Evolutionary conservation across 441 rosid genomes (phyloP).

Genomic region (Omphalea diandra): DNA sequence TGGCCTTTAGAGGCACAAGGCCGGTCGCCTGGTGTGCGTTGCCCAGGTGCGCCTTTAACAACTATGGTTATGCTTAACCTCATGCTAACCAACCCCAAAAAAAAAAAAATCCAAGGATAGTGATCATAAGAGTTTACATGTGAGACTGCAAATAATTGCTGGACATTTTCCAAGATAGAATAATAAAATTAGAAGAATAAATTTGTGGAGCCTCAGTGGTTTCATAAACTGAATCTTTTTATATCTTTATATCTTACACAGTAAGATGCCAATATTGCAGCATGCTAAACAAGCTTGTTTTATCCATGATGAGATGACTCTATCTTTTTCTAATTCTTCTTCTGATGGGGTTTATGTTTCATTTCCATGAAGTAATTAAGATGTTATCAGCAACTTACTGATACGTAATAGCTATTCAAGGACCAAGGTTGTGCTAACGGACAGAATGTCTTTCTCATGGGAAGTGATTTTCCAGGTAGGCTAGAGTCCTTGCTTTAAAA

Average conservation of each 20-base stretch:
- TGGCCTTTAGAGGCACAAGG: too few species aligned
- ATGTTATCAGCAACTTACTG: background rate
- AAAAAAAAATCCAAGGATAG: too few species aligned
- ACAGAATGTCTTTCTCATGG: background rate
- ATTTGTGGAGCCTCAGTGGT: background rate
- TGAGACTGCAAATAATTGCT: background rate
- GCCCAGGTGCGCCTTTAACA: too few species aligned
- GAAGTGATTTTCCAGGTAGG: background rate
- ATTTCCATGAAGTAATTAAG: background rate
- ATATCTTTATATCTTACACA: background rate
- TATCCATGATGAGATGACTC: background rate
- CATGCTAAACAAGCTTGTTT: background rate
- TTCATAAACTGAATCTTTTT: background rate
- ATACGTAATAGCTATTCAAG: background rate
- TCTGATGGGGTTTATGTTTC: background rate
- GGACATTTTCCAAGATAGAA: background rate
- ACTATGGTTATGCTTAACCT: too few species aligned
- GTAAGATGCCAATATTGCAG: background rate
- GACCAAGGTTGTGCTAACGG: background rate
- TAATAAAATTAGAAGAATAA: too few species aligned
- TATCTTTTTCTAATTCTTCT: background rate
- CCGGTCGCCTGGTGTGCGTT: too few species aligned
- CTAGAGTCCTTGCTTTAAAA: background rate
- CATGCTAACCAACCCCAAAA: too few species aligned
- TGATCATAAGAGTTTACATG: background rate